Percentiles rank a stretch among this genome's conserved stretches.
Evolutionary conservation across 768 basidiomycete species (phyloP).

Genomic region (Amanita rubescens): DNA sequence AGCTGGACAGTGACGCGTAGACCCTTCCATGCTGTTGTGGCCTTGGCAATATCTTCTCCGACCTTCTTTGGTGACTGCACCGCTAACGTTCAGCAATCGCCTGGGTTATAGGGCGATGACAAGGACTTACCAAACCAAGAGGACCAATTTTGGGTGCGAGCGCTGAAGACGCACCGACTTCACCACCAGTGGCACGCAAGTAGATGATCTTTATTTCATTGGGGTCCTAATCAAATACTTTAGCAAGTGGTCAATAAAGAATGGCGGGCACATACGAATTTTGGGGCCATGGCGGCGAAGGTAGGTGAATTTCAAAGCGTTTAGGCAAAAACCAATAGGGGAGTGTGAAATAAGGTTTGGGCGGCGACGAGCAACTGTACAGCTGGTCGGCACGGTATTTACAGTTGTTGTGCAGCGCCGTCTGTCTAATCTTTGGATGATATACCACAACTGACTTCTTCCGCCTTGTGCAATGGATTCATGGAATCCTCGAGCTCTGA

Average conservation of each 20-base stretch:
- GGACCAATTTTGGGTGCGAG: conserved; percentile 99
- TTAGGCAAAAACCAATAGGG: conserved; percentile 1
- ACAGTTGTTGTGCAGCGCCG: conserved; percentile 25
- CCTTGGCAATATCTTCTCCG: conserved; percentile 99
- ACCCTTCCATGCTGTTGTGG: conserved; percentile 97
- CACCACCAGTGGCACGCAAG: conserved; percentile 97
- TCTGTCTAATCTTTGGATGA: conserved; percentile 5
- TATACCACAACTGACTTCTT: not conserved
- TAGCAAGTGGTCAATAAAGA: conserved; percentile 3
- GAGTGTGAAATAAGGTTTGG: conserved; percentile 42
- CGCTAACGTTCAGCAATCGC: not conserved
- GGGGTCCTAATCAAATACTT: conserved; percentile 65
- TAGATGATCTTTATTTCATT: conserved; percentile 98
- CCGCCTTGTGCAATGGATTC: conserved; percentile 64
- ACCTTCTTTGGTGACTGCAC: conserved; percentile 97
- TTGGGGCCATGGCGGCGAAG: conserved; percentile 20
- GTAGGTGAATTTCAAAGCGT: conserved; percentile 5
- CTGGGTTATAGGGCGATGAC: not conserved
- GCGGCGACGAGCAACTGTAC: conserved; percentile 50
- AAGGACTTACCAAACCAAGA: conserved; percentile 83
- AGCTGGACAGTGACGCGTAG: conserved; percentile 98
- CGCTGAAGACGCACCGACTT: conserved; percentile 97
- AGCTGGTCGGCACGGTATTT: conserved; percentile 31
- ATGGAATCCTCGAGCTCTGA: conserved; percentile 64
- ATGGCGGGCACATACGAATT: conserved; percentile 39